These are phyloP conservation scores for Colletotrichum brevisporum DNA, from an alignment of 2,329 filamentous ascomycete genomes.

Conservation along the genomic window DNA sequence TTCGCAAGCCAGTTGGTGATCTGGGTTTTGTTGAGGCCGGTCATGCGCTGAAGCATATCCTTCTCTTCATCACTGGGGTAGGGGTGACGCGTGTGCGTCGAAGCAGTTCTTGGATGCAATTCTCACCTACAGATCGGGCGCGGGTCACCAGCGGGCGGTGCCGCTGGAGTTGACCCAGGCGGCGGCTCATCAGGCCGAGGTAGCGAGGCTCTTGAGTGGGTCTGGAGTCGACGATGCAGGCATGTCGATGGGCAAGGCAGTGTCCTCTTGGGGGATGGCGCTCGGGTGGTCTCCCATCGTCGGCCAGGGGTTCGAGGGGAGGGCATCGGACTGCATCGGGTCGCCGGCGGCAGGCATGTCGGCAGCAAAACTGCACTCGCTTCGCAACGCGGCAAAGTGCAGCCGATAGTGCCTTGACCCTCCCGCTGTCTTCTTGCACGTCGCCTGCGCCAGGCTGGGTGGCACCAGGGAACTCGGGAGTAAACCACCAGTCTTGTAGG, in stretches of 20 bases:
- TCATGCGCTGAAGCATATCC: constrained; percentile 81
- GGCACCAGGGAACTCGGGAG: constrained; percentile 58
- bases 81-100: constrained; percentile 83
- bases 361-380: constrained; percentile 69
- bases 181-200: constrained; percentile 42
- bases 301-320: constrained; percentile 46
- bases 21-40: constrained; percentile 85
- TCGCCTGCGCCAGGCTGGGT: too few relatives aligned
- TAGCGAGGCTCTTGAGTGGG: constrained; percentile 43
- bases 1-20: constrained; percentile 96
- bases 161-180: too few relatives aligned
- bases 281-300: constrained; percentile 46
- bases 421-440: constrained; percentile 74
- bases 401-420: too few relatives aligned
- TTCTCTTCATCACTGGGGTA: constrained; percentile 93
- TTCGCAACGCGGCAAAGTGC: too few relatives aligned
- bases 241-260: constrained; percentile 42
- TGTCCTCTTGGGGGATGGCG: constrained; percentile 52
- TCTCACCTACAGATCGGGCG: too few relatives aligned
- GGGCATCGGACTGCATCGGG: constrained; percentile 43
- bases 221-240: constrained; percentile 43
- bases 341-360: constrained; percentile 20
- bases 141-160: too few relatives aligned
- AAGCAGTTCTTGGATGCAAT: constrained; percentile 85
- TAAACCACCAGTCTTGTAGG: constrained; percentile 57